These are phyloP conservation scores for Syzygium syzygioides DNA, from an alignment of 441 rosid species.

Conservation along the genomic window DNA sequence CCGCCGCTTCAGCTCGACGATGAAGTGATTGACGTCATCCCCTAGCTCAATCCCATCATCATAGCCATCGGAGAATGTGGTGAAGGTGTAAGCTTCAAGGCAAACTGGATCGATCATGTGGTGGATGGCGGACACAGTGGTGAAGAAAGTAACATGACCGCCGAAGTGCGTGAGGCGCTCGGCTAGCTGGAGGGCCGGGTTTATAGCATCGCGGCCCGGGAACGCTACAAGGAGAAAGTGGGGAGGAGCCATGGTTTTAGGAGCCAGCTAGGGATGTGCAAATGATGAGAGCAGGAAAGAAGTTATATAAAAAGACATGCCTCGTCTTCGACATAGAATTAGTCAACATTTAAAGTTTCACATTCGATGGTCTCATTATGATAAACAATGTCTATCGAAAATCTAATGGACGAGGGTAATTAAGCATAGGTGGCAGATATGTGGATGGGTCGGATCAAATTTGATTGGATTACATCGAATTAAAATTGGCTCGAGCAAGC, in stretches of 20 bases:
- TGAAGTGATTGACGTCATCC: not conserved
- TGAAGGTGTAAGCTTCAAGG: not conserved
- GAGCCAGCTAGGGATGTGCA: not conserved
- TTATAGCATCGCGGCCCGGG: not conserved
- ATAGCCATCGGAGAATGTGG: constrained; percentile 54
- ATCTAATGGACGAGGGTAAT: too few species aligned
- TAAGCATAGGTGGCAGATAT: too few species aligned
- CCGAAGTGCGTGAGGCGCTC: not conserved
- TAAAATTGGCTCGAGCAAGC: too few species aligned
- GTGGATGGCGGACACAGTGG: not conserved
- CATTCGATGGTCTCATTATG: too few species aligned
- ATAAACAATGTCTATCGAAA: too few species aligned
- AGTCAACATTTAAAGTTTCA: not conserved
- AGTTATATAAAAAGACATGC: not conserved
- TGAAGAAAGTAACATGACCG: not conserved
- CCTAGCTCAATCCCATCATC: constrained; percentile 37
- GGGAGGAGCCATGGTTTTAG: not conserved
- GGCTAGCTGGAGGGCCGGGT: not conserved
- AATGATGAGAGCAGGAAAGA: not conserved
- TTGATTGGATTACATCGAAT: too few species aligned
- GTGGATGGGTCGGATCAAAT: too few species aligned
- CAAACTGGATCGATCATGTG: not conserved
- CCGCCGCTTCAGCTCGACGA: constrained; percentile 26
- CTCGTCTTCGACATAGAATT: not conserved
- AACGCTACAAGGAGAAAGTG: not conserved